Conservation (phyloP, 2,329 filamentous ascomycete genomes). For the Cytospora mali region DNA sequence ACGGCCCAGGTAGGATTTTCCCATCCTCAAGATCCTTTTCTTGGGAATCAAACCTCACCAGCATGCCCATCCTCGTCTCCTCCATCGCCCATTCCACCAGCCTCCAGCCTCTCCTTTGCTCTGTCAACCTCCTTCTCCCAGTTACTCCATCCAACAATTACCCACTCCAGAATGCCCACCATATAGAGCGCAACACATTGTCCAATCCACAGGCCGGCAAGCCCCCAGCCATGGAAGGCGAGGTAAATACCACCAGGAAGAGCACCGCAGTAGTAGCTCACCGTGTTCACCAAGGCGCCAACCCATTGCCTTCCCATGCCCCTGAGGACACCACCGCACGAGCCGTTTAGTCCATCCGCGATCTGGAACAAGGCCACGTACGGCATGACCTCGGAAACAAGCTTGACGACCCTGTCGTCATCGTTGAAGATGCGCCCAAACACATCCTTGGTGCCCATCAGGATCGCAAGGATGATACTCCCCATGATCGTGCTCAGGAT, state of each 20-base stretch:
- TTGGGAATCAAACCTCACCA: not conserved
- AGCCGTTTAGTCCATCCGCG: conserved; percentile 83
- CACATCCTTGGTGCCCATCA: conserved; percentile 71
- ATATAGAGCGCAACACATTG: conserved; percentile 81
- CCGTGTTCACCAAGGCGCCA: conserved; percentile 77
- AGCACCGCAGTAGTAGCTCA: conserved; percentile 83
- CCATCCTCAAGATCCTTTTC: no score
- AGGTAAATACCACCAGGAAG: conserved; percentile 81
- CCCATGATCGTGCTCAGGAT: conserved; percentile 72
- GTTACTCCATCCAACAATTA: conserved; percentile 74
- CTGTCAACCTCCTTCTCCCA: conserved; percentile 75
- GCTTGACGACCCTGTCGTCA: conserved; percentile 68
- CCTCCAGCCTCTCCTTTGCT: conserved; percentile 72
- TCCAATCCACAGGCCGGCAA: conserved; percentile 79
- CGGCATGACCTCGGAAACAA: conserved; percentile 79
- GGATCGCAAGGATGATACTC: conserved; percentile 62
- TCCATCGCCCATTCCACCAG: conserved; percentile 33
- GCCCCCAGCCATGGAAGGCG: conserved; percentile 83
- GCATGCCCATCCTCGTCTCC: not conserved
- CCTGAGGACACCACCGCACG: conserved; percentile 76
- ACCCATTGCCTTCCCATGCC: conserved; percentile 89
- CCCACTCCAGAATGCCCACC: conserved; percentile 78
- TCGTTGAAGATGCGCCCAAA: conserved; percentile 84
- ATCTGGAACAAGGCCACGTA: conserved; percentile 90
- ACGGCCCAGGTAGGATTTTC: no score